Percentiles rank a stretch among this genome's conserved stretches.
Conservation (phyloP, 2,329 filamentous ascomycete species). For the Colletotrichum zoysiae region DNA sequence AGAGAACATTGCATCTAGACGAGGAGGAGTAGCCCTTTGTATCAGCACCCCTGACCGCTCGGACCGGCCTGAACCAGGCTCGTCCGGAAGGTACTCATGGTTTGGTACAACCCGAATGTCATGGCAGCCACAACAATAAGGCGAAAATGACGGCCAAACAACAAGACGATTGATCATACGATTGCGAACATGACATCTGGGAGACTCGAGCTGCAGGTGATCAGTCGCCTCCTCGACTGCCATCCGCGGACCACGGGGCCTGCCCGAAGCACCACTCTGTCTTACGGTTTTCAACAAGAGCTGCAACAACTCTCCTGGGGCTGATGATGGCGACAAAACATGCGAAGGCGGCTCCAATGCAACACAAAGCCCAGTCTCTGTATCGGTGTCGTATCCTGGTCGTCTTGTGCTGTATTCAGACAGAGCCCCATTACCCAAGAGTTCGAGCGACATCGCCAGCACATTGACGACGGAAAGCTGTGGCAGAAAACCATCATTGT, state of each 20-base stretch:
- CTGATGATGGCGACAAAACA: background rate
- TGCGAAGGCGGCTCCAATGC: background rate
- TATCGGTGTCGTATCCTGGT: too few relatives aligned
- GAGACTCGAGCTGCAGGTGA: background rate
- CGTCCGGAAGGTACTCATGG: slow-evolving; percentile 2
- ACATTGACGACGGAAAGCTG: slow-evolving; percentile 6
- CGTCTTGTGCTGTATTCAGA: too few relatives aligned
- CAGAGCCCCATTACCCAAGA: background rate
- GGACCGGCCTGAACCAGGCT: slow-evolving; percentile 27
- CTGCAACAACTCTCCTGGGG: background rate
- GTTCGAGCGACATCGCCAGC: background rate
- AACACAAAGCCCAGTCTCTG: background rate
- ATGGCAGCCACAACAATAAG: slow-evolving; percentile 15
- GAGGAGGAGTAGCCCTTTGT: slow-evolving; percentile 27
- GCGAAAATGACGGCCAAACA: background rate
- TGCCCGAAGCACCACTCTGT: background rate
- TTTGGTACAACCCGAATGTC: slow-evolving; percentile 1
- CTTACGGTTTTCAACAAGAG: background rate
- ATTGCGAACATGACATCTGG: background rate
- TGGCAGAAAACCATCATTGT: background rate
- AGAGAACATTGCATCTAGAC: slow-evolving; percentile 29
- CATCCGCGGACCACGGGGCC: background rate
- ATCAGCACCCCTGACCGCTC: slow-evolving; percentile 30
- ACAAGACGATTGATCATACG: slow-evolving; percentile 12
- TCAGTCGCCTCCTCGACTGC: background rate